These are phyloP conservation scores for Tulasnella sp. DNA, from an alignment of 768 basidiomycete genomes.

Conservation along the genomic window DNA sequence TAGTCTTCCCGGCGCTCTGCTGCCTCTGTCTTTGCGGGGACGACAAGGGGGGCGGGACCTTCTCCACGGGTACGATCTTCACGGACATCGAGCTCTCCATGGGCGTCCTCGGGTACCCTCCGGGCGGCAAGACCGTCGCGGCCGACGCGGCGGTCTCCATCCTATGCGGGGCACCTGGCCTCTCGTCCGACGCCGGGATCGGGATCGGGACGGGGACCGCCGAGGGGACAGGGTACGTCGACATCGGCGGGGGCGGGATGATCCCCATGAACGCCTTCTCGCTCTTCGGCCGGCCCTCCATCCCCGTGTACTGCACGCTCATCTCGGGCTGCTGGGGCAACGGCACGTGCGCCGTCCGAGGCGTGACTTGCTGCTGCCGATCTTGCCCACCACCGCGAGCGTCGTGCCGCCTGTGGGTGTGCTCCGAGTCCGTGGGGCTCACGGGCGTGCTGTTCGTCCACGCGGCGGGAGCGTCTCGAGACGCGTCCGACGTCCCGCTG, in stretches of 20 bases:
- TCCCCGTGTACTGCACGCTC: neutral
- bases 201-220: neutral
- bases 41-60: neutral
- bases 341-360: neutral
- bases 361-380: neutral
- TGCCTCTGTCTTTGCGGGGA: neutral
- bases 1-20: neutral
- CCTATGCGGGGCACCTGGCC: neutral
- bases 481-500: neutral
- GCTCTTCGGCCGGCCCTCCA: slow-evolving; percentile 2
- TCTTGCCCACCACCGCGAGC: neutral
- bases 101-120: slow-evolving; percentile 4
- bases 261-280: slow-evolving; percentile 7
- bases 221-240: neutral
- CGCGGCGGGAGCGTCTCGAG: neutral
- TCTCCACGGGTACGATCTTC: neutral
- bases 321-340: neutral
- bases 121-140: slow-evolving; percentile 1
- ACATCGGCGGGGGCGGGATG: neutral
- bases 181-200: neutral
- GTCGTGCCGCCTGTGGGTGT: neutral
- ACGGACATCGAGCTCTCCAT: neutral
- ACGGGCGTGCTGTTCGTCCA: neutral
- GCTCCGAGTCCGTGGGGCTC: neutral
- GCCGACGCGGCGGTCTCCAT: neutral